Base-by-base conservation (phyloP, 2,329 filamentous ascomycete genomes). In the Cladosporium sp. region DNA sequence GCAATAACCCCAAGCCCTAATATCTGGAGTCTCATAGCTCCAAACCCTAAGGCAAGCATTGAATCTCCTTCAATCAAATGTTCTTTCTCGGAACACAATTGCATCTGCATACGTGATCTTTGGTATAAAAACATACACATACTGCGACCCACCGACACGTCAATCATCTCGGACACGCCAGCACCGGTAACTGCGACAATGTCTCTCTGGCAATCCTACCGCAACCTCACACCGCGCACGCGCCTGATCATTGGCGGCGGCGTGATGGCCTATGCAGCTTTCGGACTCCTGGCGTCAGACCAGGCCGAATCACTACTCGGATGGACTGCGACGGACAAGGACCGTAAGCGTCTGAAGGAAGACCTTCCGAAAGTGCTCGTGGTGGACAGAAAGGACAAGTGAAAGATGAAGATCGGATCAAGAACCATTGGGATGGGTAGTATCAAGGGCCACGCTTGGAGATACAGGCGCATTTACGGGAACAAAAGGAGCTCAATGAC, bases 231-330 rank as follows among this genome's bases (percentile, higher is more conserved):
- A 3, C 83, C 88, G 17, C 86, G 83, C 65, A 88, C 88, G 22
- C 88, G 89, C 59, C 75, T 90, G 42, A 75, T 87, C 50, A 80
- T 96, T 63, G 92, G 92, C 65, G 72, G 85, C 51, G 88, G 86
- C 66, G 75, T 96, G 64, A 84, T 96, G 69, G 84, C 84, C 36
- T 96, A 91, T 84, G 90, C 90, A 14, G 76, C 79, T 40, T 76
- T 85, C 40, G 92, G 90, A 15, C 80, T 94, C n/a, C 87, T 88
- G 70, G 70, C 89, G 17, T 85, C 88, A 5, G 88, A 93, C 69
- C 80, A 80, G 59, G 85, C 88, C 15, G 92, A 93, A 74, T 82
- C 88, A 70, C 85, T 82, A 42, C 82, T 92, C 61, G 89, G 88
- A 6, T 82, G 90, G 72, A 85, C 82, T 39, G 84, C 92, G 1